phyloP scores from a whole-genome alignment of 2,329 filamentous ascomycete species.

The Ceratocystis diversiconidia region DNA sequence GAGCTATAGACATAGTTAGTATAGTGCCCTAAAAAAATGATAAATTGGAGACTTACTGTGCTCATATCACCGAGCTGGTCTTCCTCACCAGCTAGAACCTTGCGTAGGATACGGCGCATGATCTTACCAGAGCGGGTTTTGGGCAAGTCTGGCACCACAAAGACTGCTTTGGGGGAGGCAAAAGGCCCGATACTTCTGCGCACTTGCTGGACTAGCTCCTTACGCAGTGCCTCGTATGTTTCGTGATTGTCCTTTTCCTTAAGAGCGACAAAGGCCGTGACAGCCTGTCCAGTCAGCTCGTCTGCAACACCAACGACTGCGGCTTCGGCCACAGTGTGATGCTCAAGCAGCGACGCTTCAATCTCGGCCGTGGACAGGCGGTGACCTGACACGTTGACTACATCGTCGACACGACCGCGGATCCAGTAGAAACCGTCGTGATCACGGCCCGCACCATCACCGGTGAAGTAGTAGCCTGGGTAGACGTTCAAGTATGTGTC shows the following conservation, averaged over 20 bases:
- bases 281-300: constrained; percentile 89
- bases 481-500: constrained; percentile 97
- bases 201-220: constrained; percentile 88
- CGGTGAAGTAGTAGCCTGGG: constrained; percentile 93
- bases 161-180: constrained; percentile 87
- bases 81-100: constrained; percentile 94
- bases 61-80: constrained; percentile 89
- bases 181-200: constrained; percentile 96
- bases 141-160: constrained; percentile 80
- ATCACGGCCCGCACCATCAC: constrained; percentile 88
- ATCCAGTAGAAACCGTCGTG: constrained; percentile 99
- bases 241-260: constrained; percentile 76
- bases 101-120: constrained; percentile 90
- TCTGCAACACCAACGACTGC: constrained; percentile 88
- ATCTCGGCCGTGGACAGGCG: constrained; percentile 95
- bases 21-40: constrained; percentile 46
- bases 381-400: constrained; percentile 95
- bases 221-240: constrained; percentile 60
- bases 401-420: constrained; percentile 91
- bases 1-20: constrained; percentile 37
- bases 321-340: constrained; percentile 77
- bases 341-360: constrained; percentile 89
- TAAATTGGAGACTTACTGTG: constrained; percentile 76
- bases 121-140: constrained; percentile 99
- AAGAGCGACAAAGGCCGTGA: constrained; percentile 90